Conservation (phyloP, 2,329 filamentous ascomycete species). For the Penicillium sp. region DNA sequence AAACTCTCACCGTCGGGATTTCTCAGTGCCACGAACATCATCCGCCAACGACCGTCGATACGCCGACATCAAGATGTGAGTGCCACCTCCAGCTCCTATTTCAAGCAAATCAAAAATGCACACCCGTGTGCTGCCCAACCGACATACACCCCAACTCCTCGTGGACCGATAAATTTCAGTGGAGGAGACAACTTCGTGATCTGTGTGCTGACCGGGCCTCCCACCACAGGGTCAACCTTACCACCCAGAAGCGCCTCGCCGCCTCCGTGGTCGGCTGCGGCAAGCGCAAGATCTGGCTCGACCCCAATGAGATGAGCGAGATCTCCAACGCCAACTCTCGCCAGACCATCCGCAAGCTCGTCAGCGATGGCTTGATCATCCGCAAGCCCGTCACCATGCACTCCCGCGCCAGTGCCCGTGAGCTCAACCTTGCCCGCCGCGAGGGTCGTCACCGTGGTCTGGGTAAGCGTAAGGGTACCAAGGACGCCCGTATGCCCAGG, state of each 20-base stretch:
- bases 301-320: conserved; percentile 98
- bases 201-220: conserved; percentile 33
- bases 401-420: conserved; percentile 94
- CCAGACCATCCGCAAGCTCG: conserved; percentile 99
- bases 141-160: conserved; percentile 7
- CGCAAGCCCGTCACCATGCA: conserved; percentile 99
- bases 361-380: conserved; percentile 99
- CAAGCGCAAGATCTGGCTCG: conserved; percentile 99
- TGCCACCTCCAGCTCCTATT: conserved; percentile 31
- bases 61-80: conserved; percentile 51
- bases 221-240: conserved; percentile 88
- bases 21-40: conserved; percentile 47
- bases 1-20: conserved; percentile 45
- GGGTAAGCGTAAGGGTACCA: conserved; percentile 99
- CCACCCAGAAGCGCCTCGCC: conserved; percentile 99
- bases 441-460: conserved; percentile 98
- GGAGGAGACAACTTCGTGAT: conserved; percentile 15
- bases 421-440: conserved; percentile 89
- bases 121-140: conserved; percentile 11
- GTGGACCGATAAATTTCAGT: conserved; percentile 16
- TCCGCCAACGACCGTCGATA: conserved; percentile 50
- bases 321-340: conserved; percentile 99
- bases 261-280: conserved; percentile 98
- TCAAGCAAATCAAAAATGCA: conserved; percentile 13
- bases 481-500: conserved; percentile 98